Evolutionary conservation across 257 asterid species (phyloP).

Genomic region (Apocynum venetum): DNA sequence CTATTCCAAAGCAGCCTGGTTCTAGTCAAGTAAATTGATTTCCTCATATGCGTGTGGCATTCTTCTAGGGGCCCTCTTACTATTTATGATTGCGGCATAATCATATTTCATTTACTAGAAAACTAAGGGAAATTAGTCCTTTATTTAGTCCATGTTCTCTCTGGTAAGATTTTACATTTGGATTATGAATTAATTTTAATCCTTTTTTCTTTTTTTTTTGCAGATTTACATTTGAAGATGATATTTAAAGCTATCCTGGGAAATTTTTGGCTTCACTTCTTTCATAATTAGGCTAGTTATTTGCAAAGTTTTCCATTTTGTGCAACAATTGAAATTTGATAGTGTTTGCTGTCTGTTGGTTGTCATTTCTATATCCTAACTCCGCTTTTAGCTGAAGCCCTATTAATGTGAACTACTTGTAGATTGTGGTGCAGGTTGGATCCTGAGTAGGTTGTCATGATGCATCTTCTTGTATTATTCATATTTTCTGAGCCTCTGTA

Average conservation of each 20-base stretch:
- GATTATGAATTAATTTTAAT: background rate
- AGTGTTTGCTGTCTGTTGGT: background rate
- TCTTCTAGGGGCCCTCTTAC: background rate
- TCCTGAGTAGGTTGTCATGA: background rate
- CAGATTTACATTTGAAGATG: background rate
- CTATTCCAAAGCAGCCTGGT: background rate
- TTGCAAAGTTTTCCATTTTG: background rate
- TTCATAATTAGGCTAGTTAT: background rate
- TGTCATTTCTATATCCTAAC: background rate
- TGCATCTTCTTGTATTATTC: too few species aligned
- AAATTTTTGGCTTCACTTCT: constrained; percentile 4
- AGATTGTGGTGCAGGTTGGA: background rate
- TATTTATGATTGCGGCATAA: background rate
- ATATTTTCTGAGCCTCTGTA: background rate
- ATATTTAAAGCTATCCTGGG: background rate
- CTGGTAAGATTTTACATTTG: background rate
- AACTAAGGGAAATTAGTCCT: background rate
- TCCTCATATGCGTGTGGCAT: background rate
- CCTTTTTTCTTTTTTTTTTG: background rate
- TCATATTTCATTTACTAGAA: background rate
- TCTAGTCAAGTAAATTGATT: background rate
- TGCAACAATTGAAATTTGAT: background rate
- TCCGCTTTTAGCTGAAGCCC: background rate
- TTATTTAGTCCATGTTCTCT: background rate
- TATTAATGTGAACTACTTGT: background rate